Conservation (phyloP, 441 rosid genomes). For the Pelargonium citronellum region DNA sequence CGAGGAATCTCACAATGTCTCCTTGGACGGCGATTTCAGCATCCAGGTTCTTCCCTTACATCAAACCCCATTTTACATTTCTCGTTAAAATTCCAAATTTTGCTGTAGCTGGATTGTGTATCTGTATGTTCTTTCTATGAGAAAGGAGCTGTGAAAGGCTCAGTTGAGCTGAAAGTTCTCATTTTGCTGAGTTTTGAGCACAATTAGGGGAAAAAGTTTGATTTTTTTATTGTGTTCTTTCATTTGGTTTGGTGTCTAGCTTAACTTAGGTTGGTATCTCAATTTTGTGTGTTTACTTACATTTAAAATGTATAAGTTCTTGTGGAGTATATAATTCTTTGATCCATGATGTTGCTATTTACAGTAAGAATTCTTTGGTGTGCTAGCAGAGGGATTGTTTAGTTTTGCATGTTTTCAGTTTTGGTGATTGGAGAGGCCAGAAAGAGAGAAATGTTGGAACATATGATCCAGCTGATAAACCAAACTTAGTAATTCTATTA, state of each 20-base stretch:
- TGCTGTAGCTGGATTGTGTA: neutral
- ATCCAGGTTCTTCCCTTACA: slow-evolving; percentile 48
- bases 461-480: neutral
- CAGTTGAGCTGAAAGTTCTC: slow-evolving; percentile 1
- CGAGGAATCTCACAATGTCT: slow-evolving; percentile 85
- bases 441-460: neutral
- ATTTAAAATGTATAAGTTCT: no score
- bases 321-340: no score
- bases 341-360: neutral
- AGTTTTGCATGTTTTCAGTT: neutral
- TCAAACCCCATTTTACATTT: no score
- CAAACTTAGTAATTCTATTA: neutral
- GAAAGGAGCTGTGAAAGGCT: neutral
- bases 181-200: neutral
- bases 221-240: no score
- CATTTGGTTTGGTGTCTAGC: no score
- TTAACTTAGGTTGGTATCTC: no score
- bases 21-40: slow-evolving; percentile 85
- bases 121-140: neutral
- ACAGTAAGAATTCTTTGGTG: neutral
- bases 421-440: neutral
- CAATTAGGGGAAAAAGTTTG: neutral
- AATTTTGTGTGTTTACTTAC: no score
- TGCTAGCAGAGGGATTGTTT: neutral
- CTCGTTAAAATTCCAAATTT: no score